A percentile compares a stretch with the other conserved stretches of the same genome.
phyloP scores from a whole-genome alignment of 2,329 filamentous ascomycete species.

The Ophiocordyceps polyrhachis-furcata region DNA sequence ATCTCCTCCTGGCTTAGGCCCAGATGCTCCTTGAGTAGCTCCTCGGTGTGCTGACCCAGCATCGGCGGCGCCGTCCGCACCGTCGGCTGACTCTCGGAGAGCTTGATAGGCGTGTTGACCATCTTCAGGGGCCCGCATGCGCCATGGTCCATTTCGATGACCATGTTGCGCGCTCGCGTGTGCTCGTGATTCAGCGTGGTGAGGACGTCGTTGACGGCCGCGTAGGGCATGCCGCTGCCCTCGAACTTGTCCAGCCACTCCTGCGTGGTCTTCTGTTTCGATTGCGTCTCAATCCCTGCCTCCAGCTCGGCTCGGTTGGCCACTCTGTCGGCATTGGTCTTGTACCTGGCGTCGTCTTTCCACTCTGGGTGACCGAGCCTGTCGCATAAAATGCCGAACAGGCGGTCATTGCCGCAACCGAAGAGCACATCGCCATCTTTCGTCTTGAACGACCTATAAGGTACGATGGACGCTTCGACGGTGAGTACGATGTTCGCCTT shows the following conservation, averaged over 20 bases:
- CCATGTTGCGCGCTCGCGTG: constrained; percentile 72
- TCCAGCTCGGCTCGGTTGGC: constrained; percentile 63
- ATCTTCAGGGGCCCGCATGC: constrained; percentile 72
- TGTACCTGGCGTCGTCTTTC: constrained; percentile 39
- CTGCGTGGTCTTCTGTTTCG: constrained; percentile 57
- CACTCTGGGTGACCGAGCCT: constrained; percentile 39
- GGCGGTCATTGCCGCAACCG: constrained; percentile 52
- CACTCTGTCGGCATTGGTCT: constrained; percentile 43
- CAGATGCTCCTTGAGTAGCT: constrained; percentile 48
- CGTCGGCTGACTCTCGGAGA: constrained; percentile 61
- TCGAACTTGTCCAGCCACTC: constrained; percentile 81
- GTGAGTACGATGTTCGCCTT: neutral
- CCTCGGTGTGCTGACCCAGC: constrained; percentile 71
- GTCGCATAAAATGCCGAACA: constrained; percentile 47
- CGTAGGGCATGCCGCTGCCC: constrained; percentile 80
- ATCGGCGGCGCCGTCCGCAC: constrained; percentile 66
- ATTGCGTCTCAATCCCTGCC: constrained; percentile 56
- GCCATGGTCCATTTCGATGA: constrained; percentile 69
- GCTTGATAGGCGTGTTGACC: constrained; percentile 90
- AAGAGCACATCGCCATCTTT: constrained; percentile 52
- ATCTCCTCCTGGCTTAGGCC: constrained; percentile 43
- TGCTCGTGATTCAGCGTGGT: constrained; percentile 69
- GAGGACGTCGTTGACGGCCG: constrained; percentile 86
- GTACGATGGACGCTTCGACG: constrained; percentile 79
- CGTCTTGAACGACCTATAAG: constrained; percentile 71